Evolutionary conservation across 2,329 filamentous ascomycete species (phyloP).

Genomic region (Talaromyces albobiverticillius): DNA sequence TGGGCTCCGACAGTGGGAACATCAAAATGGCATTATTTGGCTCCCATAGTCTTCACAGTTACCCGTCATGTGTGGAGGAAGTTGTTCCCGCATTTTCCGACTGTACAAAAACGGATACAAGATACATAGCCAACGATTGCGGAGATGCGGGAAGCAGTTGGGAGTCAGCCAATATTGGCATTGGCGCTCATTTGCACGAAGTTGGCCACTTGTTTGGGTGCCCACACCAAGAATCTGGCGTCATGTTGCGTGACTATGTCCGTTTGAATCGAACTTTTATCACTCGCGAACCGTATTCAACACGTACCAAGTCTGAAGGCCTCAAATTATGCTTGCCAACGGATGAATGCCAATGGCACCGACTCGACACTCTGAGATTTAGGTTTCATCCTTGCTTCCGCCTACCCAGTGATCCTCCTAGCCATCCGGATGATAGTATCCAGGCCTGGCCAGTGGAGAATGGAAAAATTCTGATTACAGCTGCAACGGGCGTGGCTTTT

Average conservation of each 20-base stretch:
- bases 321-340: constrained; percentile 66
- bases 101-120: constrained; percentile 82
- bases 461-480: constrained; percentile 71
- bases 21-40: constrained; percentile 86
- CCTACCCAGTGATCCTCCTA: constrained; percentile 68
- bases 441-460: constrained; percentile 84
- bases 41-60: constrained; percentile 87
- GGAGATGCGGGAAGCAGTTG: constrained; percentile 86
- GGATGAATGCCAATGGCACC: constrained; percentile 90
- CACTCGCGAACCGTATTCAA: constrained; percentile 78
- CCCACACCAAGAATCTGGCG: constrained; percentile 82
- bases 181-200: constrained; percentile 89
- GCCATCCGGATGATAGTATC: constrained; percentile 68
- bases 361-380: constrained; percentile 84
- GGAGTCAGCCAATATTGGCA: constrained; percentile 93
- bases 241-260: constrained; percentile 89
- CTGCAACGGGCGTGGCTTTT: constrained; percentile 77
- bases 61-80: constrained; percentile 84
- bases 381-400: constrained; percentile 87
- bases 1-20: constrained; percentile 71
- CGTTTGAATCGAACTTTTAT: constrained; percentile 80
- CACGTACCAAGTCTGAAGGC: constrained; percentile 79
- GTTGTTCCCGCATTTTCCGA: constrained; percentile 85
- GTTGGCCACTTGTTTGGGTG: constrained; percentile 87
- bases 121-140: constrained; percentile 77